Conservation (phyloP, 208 protist species). For the Acanthamoeba triangularis region DNA sequence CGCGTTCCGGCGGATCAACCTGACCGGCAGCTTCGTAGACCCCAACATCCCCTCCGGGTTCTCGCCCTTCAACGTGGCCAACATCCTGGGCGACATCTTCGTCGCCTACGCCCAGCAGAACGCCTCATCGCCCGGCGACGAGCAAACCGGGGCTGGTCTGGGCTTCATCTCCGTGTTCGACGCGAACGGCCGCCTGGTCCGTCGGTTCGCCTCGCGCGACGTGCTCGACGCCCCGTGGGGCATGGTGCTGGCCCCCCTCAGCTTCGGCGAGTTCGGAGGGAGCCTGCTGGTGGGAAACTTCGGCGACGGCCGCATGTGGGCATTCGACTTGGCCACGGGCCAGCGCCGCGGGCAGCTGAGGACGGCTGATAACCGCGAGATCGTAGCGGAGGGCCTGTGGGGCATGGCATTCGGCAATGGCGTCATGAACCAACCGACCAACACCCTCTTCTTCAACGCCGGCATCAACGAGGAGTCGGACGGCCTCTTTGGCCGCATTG, state of each 20-base stretch:
- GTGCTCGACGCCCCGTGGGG: constrained; percentile 6
- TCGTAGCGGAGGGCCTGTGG: neutral
- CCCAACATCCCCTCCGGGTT: neutral
- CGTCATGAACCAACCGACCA: neutral
- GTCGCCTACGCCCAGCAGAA: constrained; percentile 3
- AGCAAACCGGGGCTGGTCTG: neutral
- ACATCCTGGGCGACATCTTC: constrained; percentile 33
- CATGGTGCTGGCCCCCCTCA: neutral
- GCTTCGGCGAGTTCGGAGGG: constrained; percentile 3
- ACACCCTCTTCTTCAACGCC: constrained; percentile 39
- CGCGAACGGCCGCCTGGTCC: neutral
- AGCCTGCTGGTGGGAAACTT: constrained; percentile 12
- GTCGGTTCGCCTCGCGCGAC: constrained; percentile 11
- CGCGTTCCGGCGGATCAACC: neutral
- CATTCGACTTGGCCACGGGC: neutral
- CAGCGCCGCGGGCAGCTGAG: neutral
- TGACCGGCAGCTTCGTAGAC: neutral
- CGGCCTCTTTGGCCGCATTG: constrained; percentile 4
- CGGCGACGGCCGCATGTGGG: neutral
- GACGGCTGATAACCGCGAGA: neutral
- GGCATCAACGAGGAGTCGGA: constrained; percentile 4
- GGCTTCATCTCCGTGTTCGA: neutral
- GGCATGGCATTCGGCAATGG: constrained; percentile 17
- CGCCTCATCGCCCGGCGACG: neutral
- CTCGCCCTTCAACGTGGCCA: constrained; percentile 26